phyloP scores from a whole-genome alignment of 1,284 basidiomycete species.

The Coniferiporia sulphurascens region DNA sequence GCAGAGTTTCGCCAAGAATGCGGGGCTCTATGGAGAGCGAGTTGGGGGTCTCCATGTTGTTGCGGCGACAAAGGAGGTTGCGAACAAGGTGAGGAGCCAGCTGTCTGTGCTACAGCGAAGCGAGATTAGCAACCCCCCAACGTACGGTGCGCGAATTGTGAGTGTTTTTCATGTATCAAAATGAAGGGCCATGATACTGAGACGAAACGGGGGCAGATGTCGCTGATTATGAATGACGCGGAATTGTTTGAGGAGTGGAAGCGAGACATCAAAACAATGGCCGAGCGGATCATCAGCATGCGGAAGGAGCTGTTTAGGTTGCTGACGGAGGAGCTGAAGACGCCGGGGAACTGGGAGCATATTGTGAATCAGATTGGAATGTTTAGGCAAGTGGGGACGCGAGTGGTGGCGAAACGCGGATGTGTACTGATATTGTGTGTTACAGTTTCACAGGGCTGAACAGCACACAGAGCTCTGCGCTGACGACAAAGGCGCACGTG shows the following conservation, averaged over 20 bases:
- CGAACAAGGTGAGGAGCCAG: slow-evolving; percentile 77
- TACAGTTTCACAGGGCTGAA: slow-evolving; percentile 75
- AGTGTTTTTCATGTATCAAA: slow-evolving; percentile 24
- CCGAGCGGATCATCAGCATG: slow-evolving; percentile 87
- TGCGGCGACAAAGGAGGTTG: slow-evolving; percentile 54
- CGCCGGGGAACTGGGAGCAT: slow-evolving; percentile 91
- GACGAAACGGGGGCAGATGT: slow-evolving; percentile 44
- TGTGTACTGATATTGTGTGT: slow-evolving; percentile 2
- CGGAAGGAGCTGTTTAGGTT: slow-evolving; percentile 75
- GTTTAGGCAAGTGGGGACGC: slow-evolving; percentile 65
- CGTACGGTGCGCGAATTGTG: slow-evolving; percentile 86
- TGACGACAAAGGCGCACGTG: slow-evolving; percentile 79
- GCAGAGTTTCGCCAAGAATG: slow-evolving; percentile 95
- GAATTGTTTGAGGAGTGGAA: slow-evolving; percentile 85
- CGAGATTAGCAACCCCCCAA: slow-evolving; percentile 92
- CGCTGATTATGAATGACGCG: slow-evolving; percentile 72
- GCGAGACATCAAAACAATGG: slow-evolving; percentile 88
- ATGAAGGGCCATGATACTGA: neutral
- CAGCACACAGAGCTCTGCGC: slow-evolving; percentile 60
- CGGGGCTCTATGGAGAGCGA: slow-evolving; percentile 89
- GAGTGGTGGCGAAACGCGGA: neutral
- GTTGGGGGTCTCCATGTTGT: slow-evolving; percentile 83
- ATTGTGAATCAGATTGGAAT: slow-evolving; percentile 89
- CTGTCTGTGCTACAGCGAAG: slow-evolving; percentile 83
- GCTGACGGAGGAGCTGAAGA: slow-evolving; percentile 81